A percentile compares a stretch with the other conserved stretches of the same genome.
These are phyloP conservation scores for Alternaria novae-zelandiae DNA, from an alignment of 2,329 filamentous ascomycete species.

Conservation along the genomic window DNA sequence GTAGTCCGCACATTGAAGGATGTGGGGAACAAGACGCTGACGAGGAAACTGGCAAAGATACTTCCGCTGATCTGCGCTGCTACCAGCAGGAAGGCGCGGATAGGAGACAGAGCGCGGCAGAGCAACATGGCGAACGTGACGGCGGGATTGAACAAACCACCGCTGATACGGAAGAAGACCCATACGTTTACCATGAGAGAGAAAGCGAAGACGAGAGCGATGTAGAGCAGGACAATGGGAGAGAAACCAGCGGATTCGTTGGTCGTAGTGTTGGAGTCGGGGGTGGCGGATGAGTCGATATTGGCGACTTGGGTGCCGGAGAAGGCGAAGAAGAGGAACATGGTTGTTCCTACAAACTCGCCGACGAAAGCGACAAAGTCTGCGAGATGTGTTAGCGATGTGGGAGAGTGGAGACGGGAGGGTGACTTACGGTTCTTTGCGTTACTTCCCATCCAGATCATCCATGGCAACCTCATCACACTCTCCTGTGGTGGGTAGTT, in stretches of 20 bases:
- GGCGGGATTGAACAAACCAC: constrained; percentile 39
- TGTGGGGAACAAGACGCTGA: constrained; percentile 55
- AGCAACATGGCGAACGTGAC: constrained; percentile 47
- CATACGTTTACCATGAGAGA: constrained; percentile 49
- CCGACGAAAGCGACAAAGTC: constrained; percentile 55
- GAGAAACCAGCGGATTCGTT: constrained; percentile 54
- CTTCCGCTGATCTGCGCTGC: constrained; percentile 54
- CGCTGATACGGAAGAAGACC: constrained; percentile 49
- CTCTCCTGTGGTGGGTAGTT: constrained; percentile 44
- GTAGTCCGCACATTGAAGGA: constrained; percentile 55
- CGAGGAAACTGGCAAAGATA: constrained; percentile 54
- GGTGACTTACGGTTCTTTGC: constrained; percentile 43
- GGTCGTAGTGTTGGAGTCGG: constrained; percentile 49
- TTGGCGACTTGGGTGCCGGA: constrained; percentile 55
- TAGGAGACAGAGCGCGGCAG: constrained; percentile 50
- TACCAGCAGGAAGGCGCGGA: constrained; percentile 52
- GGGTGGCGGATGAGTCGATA: constrained; percentile 52
- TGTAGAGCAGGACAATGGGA: constrained; percentile 50
- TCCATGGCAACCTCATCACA: constrained; percentile 43
- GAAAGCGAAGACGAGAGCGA: constrained; percentile 46
- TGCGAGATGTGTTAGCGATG: constrained; percentile 36
- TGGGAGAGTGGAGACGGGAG: not conserved
- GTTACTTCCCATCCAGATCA: constrained; percentile 46
- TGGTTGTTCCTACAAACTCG: constrained; percentile 54
- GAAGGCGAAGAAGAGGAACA: constrained; percentile 56